Conservation (phyloP, 2,329 filamentous ascomycete species). For the Penicillium sp. region DNA sequence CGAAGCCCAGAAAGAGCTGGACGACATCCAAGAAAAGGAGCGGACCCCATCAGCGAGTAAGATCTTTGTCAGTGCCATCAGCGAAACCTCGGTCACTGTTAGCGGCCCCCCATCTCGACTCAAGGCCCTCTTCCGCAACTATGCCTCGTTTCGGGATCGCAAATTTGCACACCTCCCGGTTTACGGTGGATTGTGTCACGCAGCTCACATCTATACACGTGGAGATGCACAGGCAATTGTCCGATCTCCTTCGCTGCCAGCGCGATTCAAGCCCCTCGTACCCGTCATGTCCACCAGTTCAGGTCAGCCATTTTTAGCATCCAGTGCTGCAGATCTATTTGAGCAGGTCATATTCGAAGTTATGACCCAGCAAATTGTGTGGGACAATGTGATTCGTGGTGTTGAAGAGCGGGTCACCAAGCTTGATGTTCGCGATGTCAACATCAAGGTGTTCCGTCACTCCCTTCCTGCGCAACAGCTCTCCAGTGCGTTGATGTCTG, state of each 20-base stretch:
- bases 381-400: not conserved
- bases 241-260: not conserved
- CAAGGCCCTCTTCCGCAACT: constrained; percentile 16
- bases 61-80: constrained; percentile 22
- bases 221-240: constrained; percentile 6
- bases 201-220: constrained; percentile 43
- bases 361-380: not conserved
- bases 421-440: not conserved
- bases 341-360: not conserved
- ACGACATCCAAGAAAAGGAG: constrained; percentile 16
- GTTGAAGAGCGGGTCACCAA: not conserved
- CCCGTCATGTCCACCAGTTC: not conserved
- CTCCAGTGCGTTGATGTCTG: not conserved
- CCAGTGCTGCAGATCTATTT: not conserved
- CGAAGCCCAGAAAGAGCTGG: constrained; percentile 21
- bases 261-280: not conserved
- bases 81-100: constrained; percentile 17
- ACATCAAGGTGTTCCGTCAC: not conserved
- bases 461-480: not conserved
- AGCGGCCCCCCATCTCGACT: constrained; percentile 24
- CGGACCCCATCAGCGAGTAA: constrained; percentile 13
- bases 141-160: constrained; percentile 17
- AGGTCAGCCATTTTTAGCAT: not conserved
- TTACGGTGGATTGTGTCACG: constrained; percentile 29
- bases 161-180: constrained; percentile 21